phyloP scores from a whole-genome alignment of 257 asterid species.

The Scutellaria barbata region DNA sequence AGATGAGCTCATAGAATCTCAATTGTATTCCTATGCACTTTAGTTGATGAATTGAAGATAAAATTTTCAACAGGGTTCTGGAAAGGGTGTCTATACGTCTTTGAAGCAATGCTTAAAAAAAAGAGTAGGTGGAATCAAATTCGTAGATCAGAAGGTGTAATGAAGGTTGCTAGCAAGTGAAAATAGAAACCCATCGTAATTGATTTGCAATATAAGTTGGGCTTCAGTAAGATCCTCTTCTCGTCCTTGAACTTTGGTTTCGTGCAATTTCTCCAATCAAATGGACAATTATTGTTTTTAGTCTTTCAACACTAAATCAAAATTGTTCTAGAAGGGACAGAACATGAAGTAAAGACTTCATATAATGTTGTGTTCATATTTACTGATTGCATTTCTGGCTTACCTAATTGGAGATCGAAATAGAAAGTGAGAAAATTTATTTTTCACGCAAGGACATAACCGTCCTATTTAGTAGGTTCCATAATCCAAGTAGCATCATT shows the following conservation, averaged over 20 bases:
- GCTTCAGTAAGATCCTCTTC: background rate
- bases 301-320: background rate
- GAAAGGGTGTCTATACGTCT: too few relatives aligned
- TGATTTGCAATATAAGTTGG: background rate
- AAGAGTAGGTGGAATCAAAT: too few relatives aligned
- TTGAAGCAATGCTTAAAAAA: too few relatives aligned
- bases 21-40: too few relatives aligned
- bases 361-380: background rate
- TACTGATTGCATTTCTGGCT: background rate
- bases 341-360: background rate
- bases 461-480: background rate
- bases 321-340: conserved; percentile 5
- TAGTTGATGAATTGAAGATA: too few relatives aligned
- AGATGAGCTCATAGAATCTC: too few relatives aligned
- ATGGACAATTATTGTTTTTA: background rate
- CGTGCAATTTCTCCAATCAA: background rate
- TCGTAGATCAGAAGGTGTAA: background rate
- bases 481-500: background rate
- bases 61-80: too few relatives aligned
- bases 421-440: background rate
- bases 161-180: background rate
- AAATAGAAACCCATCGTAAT: background rate
- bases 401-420: background rate
- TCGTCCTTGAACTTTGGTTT: background rate
- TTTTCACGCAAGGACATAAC: background rate